These are phyloP conservation scores for maize (Zea mays) DNA, from an alignment of 176 grass and related monocot genomes.

Conservation along the genomic window Zm-B73-REFERENCE-NAM-5.0 NC_050096.1:25316001-25316500, in stretches of 20 bases:
- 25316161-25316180: not conserved
- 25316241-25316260: not conserved
- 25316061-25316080: conserved; percentile 1
- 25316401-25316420: conserved; percentile 80
- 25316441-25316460: conserved; percentile 55
- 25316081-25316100: not conserved
- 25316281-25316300: conserved; percentile 2
- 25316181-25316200: too few species aligned
- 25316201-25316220: too few species aligned
- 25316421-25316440: conserved; percentile 82
- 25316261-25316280: conserved; percentile 7
- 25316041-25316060: not conserved
- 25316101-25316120: not conserved
- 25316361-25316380: conserved; percentile 85
- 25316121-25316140: not conserved
- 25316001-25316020: conserved; percentile 18
- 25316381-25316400: conserved; percentile 88
- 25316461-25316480: conserved; percentile 82
- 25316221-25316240: too few species aligned
- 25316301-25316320: conserved; percentile 91
- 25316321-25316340: conserved; percentile 65
- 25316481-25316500: conserved; percentile 81
- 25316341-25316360: conserved; percentile 62
- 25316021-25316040: conserved; percentile 15
- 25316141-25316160: conserved; percentile 26